phyloP scores from a whole-genome alignment of 2,329 filamentous ascomycete species.

The Stylonectria norvegica region DNA sequence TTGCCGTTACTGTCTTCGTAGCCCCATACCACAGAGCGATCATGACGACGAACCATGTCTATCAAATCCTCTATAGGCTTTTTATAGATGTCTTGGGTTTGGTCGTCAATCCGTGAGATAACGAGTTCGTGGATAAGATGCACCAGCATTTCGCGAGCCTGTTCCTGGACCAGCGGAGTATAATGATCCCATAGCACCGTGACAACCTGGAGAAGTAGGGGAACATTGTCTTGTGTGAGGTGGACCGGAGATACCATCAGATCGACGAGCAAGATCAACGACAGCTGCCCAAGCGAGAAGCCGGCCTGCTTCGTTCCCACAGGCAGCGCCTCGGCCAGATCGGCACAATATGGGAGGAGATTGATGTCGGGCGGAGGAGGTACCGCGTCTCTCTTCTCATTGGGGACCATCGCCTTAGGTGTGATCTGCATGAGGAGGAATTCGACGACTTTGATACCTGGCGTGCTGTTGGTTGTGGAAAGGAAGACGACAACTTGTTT shows the following conservation, averaged over 20 bases:
- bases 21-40: slow-evolving; percentile 81
- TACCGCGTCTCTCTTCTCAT: slow-evolving; percentile 70
- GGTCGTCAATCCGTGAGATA: slow-evolving; percentile 71
- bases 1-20: slow-evolving; percentile 90
- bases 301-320: slow-evolving; percentile 88
- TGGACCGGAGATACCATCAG: slow-evolving; percentile 91
- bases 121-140: slow-evolving; percentile 96
- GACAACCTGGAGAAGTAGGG: slow-evolving; percentile 83
- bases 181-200: slow-evolving; percentile 98
- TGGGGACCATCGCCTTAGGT: slow-evolving; percentile 94
- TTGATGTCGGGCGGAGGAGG: slow-evolving; percentile 70
- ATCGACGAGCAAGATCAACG: slow-evolving; percentile 90
- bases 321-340: slow-evolving; percentile 73
- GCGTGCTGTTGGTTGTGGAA: slow-evolving; percentile 69
- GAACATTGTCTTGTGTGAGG: slow-evolving; percentile 73
- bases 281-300: slow-evolving; percentile 88
- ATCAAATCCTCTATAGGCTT: slow-evolving; percentile 82
- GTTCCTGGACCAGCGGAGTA: slow-evolving; percentile 88
- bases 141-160: slow-evolving; percentile 95
- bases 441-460: slow-evolving; percentile 88
- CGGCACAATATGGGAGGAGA: slow-evolving; percentile 83
- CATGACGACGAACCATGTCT: slow-evolving; percentile 79
- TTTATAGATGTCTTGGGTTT: slow-evolving; percentile 59
- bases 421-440: slow-evolving; percentile 88
- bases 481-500: slow-evolving; percentile 98